phyloP scores from a whole-genome alignment of 306 rosid species.

The Aeschynomene evenia region DNA sequence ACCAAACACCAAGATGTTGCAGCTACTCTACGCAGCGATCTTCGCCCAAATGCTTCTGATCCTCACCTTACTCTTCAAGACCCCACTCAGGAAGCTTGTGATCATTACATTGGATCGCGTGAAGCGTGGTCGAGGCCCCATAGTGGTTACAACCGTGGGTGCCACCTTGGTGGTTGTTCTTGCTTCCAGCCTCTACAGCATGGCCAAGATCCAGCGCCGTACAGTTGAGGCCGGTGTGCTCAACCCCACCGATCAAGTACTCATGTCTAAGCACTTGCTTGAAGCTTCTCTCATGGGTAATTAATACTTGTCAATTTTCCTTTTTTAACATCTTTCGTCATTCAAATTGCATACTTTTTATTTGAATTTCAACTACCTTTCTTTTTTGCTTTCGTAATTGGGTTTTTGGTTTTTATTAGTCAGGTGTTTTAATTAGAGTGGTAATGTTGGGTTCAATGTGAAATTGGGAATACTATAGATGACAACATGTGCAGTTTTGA shows the following conservation, averaged over 20 bases:
- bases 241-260: slow-evolving; percentile 91
- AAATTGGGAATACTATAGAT: no score
- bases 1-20: slow-evolving; percentile 48
- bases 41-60: slow-evolving; percentile 59
- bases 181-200: slow-evolving; percentile 56
- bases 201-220: slow-evolving; percentile 62
- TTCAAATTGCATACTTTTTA: not conserved
- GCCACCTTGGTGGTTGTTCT: slow-evolving; percentile 65
- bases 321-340: not conserved
- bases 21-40: slow-evolving; percentile 66
- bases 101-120: slow-evolving; percentile 65
- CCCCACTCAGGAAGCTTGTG: slow-evolving; percentile 84
- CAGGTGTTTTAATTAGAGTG: not conserved
- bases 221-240: slow-evolving; percentile 55
- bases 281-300: slow-evolving; percentile 98
- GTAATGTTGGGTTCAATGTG: no score
- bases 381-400: not conserved
- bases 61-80: slow-evolving; percentile 62
- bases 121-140: slow-evolving; percentile 87
- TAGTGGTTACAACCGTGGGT: slow-evolving; percentile 66
- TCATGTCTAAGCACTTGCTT: slow-evolving; percentile 74
- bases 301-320: slow-evolving; percentile 17
- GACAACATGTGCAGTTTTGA: not conserved
- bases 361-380: not conserved
- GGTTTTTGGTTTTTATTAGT: not conserved